Evolutionary conservation across 805 yeast genomes (phyloP).

Genomic region (Yamadazyma scolyti): DNA sequence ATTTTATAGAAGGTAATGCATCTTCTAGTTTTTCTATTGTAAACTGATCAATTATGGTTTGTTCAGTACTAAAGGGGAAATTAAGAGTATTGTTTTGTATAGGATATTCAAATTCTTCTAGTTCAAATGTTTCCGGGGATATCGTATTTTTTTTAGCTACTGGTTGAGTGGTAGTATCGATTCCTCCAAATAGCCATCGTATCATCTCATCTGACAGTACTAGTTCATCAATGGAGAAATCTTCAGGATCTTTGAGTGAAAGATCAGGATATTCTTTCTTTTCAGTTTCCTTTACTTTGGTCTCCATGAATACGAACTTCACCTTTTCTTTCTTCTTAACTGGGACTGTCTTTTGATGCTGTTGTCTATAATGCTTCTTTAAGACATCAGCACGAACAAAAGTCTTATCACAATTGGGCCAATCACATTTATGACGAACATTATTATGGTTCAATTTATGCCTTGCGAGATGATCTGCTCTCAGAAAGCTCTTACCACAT

Average conservation of each 20-base stretch:
- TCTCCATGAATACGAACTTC: constrained; percentile 6
- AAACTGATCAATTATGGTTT: constrained; percentile 4
- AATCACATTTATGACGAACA: constrained; percentile 5
- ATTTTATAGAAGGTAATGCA: constrained; percentile 8
- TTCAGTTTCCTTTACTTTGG: no score
- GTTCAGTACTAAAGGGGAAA: constrained; percentile 11
- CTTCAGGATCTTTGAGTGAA: constrained; percentile 4
- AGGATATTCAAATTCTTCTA: constrained; percentile 12
- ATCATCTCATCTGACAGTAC: constrained; percentile 12
- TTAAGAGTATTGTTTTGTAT: constrained; percentile 2
- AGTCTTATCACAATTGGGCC: constrained; percentile 12
- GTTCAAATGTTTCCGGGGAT: constrained; percentile 3
- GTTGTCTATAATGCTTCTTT: constrained; percentile 9
- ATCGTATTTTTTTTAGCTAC: constrained; percentile 2
- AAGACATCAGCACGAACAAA: constrained; percentile 12
- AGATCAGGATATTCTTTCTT: no score
- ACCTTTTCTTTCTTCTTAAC: constrained; percentile 2
- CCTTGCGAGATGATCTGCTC: constrained; percentile 12
- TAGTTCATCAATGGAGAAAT: constrained; percentile 4
- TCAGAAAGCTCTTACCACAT: constrained; percentile 9
- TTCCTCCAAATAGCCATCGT: constrained; percentile 13
- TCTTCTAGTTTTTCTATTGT: constrained; percentile 7
- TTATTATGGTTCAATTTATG: constrained; percentile 10
- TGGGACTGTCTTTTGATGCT: constrained; percentile 4
- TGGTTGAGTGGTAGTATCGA: constrained; percentile 3